phyloP scores from a whole-genome alignment of 139 green algal species.

The Closterium sp. region DNA sequence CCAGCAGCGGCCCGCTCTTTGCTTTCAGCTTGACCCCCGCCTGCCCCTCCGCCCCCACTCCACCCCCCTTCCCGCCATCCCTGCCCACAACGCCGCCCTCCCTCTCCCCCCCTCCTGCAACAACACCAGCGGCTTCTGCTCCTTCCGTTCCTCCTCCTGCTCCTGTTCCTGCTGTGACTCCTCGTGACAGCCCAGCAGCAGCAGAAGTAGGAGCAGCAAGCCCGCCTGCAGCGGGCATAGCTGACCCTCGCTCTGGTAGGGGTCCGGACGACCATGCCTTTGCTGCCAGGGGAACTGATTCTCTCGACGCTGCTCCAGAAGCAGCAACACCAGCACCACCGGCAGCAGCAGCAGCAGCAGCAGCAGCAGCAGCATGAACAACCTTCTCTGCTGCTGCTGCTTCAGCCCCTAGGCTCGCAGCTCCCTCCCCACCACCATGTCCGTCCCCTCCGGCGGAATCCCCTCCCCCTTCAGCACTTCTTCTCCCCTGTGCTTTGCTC shows the following conservation, averaged over 20 bases:
- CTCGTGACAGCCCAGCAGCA: background rate
- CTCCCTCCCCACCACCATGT: background rate
- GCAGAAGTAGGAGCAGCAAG: background rate
- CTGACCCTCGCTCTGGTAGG: background rate
- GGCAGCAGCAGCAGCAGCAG: too few species aligned
- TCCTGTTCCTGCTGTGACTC: background rate
- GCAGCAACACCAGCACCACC: background rate
- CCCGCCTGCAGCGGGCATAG: background rate
- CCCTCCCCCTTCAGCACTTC: too few species aligned
- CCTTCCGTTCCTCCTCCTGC: background rate
- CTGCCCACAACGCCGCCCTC: background rate
- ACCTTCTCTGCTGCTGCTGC: too few species aligned
- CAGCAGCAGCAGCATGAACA: too few species aligned
- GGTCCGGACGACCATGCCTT: background rate
- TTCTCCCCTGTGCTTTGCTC: background rate
- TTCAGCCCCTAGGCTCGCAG: background rate
- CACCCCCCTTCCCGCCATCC: background rate
- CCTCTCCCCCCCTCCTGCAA: background rate
- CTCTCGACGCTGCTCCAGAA: background rate
- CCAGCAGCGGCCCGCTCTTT: background rate
- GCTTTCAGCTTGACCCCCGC: background rate
- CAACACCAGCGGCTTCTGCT: background rate
- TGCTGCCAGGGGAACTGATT: background rate
- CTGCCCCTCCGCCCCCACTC: background rate
- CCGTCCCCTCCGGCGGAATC: too few species aligned